Evolutionary conservation across 352 stramenopile species (phyloP).

Genomic region (Phytophthora fragariaefolia): DNA sequence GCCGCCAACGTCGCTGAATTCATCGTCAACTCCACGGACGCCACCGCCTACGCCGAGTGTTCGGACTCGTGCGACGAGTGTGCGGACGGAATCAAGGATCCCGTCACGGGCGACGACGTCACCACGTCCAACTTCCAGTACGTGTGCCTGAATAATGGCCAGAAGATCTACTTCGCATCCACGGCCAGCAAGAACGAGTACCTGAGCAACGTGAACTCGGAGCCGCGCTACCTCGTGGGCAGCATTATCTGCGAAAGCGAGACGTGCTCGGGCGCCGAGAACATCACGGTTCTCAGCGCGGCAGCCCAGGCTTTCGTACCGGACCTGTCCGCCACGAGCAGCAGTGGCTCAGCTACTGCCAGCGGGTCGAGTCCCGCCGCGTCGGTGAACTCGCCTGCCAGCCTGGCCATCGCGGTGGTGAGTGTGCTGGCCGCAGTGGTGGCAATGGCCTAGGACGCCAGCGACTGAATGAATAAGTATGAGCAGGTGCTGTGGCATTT

Average conservation of each 20-base stretch:
- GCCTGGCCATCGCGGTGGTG: constrained; percentile 19
- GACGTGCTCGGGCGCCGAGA: constrained; percentile 60
- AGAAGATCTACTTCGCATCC: constrained; percentile 89
- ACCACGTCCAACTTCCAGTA: constrained; percentile 68
- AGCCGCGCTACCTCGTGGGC: constrained; percentile 61
- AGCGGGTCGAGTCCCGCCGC: constrained; percentile 36
- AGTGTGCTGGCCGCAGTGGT: constrained; percentile 23
- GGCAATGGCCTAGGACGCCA: constrained; percentile 28
- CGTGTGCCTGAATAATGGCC: constrained; percentile 74
- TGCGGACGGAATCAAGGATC: constrained; percentile 58
- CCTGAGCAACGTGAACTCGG: constrained; percentile 59
- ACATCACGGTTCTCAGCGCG: constrained; percentile 62
- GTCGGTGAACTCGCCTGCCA: constrained; percentile 20
- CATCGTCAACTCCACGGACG: constrained; percentile 45
- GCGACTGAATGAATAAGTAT: constrained; percentile 8
- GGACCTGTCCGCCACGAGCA: constrained; percentile 28
- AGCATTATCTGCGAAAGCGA: constrained; percentile 62
- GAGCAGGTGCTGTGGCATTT: constrained; percentile 16
- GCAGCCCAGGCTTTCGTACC: constrained; percentile 43
- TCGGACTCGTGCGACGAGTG: constrained; percentile 56
- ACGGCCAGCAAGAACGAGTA: constrained; percentile 64
- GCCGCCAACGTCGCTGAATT: constrained; percentile 70
- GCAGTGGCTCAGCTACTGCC: constrained; percentile 20
- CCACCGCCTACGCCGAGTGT: constrained; percentile 42
- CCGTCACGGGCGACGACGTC: constrained; percentile 65